phyloP scores from a whole-genome alignment of 2,329 filamentous ascomycete species.

The Ascochyta viciae-villosae region DNA sequence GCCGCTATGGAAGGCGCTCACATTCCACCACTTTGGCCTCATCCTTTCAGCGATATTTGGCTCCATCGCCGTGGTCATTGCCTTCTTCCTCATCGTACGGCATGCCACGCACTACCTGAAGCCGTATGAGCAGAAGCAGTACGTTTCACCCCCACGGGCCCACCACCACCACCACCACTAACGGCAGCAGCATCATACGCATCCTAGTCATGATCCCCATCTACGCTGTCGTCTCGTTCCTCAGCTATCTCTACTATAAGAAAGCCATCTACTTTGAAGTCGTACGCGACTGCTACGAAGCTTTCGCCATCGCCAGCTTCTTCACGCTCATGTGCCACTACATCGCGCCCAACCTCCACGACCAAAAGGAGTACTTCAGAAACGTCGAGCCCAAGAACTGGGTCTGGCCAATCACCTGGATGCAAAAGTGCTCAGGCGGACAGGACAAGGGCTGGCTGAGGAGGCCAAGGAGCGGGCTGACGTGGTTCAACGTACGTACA shows the following conservation, averaged over 20 bases:
- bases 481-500: conserved; percentile 78
- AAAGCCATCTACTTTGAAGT: conserved; percentile 83
- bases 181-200: conserved; percentile 72
- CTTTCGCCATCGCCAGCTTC: conserved; percentile 86
- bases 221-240: conserved; percentile 76
- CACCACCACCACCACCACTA: conserved; percentile 18
- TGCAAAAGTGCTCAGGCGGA: conserved; percentile 74
- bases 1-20: conserved; percentile 61
- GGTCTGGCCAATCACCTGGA: conserved; percentile 76
- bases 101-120: conserved; percentile 68
- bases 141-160: conserved; percentile 29
- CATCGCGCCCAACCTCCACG: conserved; percentile 76
- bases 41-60: conserved; percentile 62
- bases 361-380: conserved; percentile 83
- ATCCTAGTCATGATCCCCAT: conserved; percentile 89
- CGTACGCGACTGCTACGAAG: conserved; percentile 85
- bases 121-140: conserved; percentile 67
- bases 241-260: conserved; percentile 76
- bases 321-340: conserved; percentile 85
- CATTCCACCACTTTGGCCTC: conserved; percentile 64
- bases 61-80: conserved; percentile 58
- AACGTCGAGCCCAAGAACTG: conserved; percentile 72
- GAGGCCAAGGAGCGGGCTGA: conserved; percentile 79
- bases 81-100: conserved; percentile 61
- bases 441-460: conserved; percentile 70